Evolutionary conservation across 2,329 filamentous ascomycete genomes (phyloP).

Genomic region (Xylaria sp.): DNA sequence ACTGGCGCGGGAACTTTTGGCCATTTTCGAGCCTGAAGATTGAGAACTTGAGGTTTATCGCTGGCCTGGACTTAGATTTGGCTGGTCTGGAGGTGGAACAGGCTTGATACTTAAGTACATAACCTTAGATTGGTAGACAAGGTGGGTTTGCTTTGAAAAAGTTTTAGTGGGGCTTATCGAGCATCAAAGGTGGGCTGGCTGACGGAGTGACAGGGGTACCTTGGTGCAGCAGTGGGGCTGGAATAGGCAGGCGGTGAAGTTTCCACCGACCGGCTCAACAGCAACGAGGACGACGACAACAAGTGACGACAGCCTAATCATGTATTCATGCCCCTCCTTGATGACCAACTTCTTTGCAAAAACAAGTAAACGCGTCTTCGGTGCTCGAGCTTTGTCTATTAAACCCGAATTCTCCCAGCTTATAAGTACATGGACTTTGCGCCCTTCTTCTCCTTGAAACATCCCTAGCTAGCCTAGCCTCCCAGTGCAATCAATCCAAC

Average conservation of each 20-base stretch:
- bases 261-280: conserved; percentile 29
- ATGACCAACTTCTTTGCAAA: conserved; percentile 15
- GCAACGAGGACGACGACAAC: conserved; percentile 30
- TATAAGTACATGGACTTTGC: background rate
- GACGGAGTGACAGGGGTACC: background rate
- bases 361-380: conserved; percentile 12
- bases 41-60: background rate
- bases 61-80: too few species aligned
- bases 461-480: background rate
- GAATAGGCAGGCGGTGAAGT: conserved; percentile 39
- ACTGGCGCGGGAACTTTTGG: conserved; percentile 85
- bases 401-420: background rate
- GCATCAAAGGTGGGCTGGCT: conserved; percentile 16
- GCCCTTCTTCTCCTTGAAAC: background rate
- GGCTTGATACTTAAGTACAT: too few species aligned
- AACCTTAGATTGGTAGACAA: too few species aligned
- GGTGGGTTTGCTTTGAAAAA: conserved; percentile 21
- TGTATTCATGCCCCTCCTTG: conserved; percentile 7
- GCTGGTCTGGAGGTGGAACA: too few species aligned
- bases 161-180: conserved; percentile 39
- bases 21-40: conserved; percentile 68
- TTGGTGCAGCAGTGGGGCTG: background rate
- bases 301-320: conserved; percentile 32
- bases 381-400: conserved; percentile 26
- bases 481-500: conserved; percentile 3